phyloP scores from a whole-genome alignment of 2,329 filamentous ascomycete species.

The Trematosphaeria pertusa region DNA sequence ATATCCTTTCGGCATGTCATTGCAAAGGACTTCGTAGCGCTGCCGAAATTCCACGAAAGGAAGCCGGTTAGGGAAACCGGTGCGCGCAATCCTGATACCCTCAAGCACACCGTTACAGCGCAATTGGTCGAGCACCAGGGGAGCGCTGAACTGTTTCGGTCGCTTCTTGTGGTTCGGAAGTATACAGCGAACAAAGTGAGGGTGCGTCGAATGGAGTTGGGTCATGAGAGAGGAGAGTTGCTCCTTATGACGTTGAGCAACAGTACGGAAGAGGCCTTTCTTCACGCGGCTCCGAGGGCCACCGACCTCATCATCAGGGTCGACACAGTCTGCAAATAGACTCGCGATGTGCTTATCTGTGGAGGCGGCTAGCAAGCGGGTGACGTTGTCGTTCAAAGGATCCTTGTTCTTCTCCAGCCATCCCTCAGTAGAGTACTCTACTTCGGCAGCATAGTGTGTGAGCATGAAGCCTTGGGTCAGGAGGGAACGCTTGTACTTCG shows the following conservation, averaged over 20 bases:
- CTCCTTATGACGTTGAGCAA: constrained; percentile 96
- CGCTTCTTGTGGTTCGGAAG: constrained; percentile 97
- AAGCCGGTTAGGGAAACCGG: constrained; percentile 93
- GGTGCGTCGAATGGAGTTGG: constrained; percentile 93
- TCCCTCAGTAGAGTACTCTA: constrained; percentile 92
- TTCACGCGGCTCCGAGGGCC: constrained; percentile 83
- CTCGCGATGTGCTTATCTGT: constrained; percentile 81
- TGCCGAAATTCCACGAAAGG: constrained; percentile 93
- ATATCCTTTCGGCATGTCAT: constrained; percentile 84
- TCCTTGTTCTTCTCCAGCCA: constrained; percentile 99
- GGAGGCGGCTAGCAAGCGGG: constrained; percentile 82
- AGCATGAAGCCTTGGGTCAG: constrained; percentile 92
- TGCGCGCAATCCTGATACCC: constrained; percentile 94
- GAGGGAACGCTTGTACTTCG: constrained; percentile 88
- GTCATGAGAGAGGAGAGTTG: constrained; percentile 96
- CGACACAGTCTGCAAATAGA: constrained; percentile 88
- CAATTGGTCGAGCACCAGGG: constrained; percentile 95
- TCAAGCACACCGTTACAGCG: constrained; percentile 99
- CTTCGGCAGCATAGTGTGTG: constrained; percentile 96
- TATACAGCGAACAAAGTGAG: constrained; percentile 97
- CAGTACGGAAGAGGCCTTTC: constrained; percentile 95
- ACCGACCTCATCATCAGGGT: constrained; percentile 75
- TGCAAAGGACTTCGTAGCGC: constrained; percentile 93
- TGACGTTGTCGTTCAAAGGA: constrained; percentile 95
- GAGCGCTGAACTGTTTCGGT: constrained; percentile 88